Percentiles rank a stretch among this genome's conserved stretches.
Evolutionary conservation across 495 filamentous ascomycete species (phyloP).

Genomic region (Halenospora varia): DNA sequence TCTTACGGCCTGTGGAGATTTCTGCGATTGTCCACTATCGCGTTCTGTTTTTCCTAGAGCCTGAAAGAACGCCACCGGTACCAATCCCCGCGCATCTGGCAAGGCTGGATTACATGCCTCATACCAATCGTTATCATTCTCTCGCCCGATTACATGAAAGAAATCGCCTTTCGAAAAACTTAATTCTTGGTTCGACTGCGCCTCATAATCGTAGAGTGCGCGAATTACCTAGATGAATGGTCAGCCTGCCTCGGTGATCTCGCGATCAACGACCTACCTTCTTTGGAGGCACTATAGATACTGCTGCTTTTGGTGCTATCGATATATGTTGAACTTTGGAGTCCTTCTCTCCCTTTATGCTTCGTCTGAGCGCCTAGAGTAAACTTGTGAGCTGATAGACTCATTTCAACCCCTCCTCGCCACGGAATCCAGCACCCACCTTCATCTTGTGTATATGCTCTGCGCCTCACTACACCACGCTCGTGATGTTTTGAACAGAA

Average conservation of each 20-base stretch:
- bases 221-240: constrained; percentile 73
- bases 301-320: constrained; percentile 87
- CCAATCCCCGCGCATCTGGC: constrained; percentile 81
- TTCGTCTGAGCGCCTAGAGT: constrained; percentile 73
- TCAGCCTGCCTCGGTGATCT: constrained; percentile 20
- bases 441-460: constrained; percentile 1
- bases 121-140: constrained; percentile 95
- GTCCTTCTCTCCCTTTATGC: constrained; percentile 83
- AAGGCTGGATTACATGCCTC: constrained; percentile 96
- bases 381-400: background rate
- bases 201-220: constrained; percentile 90
- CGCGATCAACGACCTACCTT: constrained; percentile 60
- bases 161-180: constrained; percentile 93
- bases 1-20: constrained; percentile 53
- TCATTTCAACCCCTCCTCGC: background rate
- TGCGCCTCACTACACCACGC: background rate
- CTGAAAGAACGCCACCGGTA: constrained; percentile 92
- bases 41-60: constrained; percentile 84
- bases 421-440: background rate
- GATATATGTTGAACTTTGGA: constrained; percentile 72
- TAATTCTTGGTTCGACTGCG: constrained; percentile 72
- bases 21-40: constrained; percentile 76
- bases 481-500: background rate
- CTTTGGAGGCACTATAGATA: constrained; percentile 93
- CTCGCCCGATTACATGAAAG: constrained; percentile 95